Evolutionary conservation across 169 alveolate genomes (phyloP).

Genomic region (Plasmodium vivax): DNA sequence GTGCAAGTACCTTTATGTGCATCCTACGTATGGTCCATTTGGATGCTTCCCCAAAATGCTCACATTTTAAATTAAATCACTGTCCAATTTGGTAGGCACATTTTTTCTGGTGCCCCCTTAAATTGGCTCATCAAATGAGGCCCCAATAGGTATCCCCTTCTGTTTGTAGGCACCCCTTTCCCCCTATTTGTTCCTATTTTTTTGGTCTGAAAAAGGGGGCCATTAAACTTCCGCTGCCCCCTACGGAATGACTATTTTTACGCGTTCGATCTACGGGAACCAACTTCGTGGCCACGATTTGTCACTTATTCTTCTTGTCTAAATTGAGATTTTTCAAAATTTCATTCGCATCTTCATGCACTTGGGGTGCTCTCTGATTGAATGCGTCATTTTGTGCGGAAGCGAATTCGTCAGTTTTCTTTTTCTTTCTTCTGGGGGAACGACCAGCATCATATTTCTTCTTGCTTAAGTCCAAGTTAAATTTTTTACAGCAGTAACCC

Average conservation of each 20-base stretch:
- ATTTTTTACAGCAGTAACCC: conserved; percentile 86
- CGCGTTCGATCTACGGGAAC: not conserved
- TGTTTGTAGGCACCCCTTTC: not conserved
- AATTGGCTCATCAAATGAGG: not conserved
- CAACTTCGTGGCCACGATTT: not conserved
- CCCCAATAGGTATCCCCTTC: not conserved
- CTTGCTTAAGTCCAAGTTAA: conserved; percentile 83
- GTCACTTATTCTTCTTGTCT: not conserved
- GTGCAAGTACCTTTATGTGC: not conserved
- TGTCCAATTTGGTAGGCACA: not conserved
- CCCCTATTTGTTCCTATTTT: not conserved
- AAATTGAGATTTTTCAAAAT: conserved; percentile 36
- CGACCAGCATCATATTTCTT: conserved; percentile 87
- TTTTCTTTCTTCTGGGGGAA: conserved; percentile 68
- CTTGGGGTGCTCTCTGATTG: not conserved
- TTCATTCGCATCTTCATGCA: conserved; percentile 26
- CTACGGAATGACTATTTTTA: not conserved
- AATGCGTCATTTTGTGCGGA: not conserved
- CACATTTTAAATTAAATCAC: not conserved
- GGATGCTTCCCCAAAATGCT: not conserved
- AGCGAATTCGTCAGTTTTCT: conserved; percentile 5
- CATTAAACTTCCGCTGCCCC: not conserved
- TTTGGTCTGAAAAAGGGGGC: not conserved
- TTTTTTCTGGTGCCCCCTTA: not conserved
- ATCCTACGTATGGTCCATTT: not conserved